Evolutionary conservation across 2,329 filamentous ascomycete species (phyloP).

Genomic region (Metarhizium humberi): DNA sequence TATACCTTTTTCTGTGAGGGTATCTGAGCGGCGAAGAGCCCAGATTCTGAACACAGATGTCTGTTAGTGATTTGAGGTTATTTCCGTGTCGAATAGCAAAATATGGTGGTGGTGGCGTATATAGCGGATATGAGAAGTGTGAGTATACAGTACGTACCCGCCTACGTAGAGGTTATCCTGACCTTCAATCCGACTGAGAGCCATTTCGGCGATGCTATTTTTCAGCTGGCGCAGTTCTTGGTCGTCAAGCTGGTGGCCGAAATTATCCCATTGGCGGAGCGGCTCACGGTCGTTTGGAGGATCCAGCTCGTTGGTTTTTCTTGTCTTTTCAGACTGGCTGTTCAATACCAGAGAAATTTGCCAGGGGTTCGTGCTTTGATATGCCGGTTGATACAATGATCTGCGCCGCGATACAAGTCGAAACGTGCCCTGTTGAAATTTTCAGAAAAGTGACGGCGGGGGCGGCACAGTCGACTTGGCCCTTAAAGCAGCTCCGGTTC

Average conservation of each 20-base stretch:
- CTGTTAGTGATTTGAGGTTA: no score
- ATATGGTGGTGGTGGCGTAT: no score
- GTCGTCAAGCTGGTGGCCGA: constrained; percentile 7
- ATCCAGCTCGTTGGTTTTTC: background rate
- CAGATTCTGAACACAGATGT: constrained; percentile 52
- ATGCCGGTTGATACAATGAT: no score
- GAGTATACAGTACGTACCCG: constrained; percentile 21
- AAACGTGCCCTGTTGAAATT: no score
- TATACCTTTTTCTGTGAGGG: constrained; percentile 64
- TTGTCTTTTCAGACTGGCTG: no score
- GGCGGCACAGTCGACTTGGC: no score
- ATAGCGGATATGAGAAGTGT: background rate
- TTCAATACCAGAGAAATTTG: no score
- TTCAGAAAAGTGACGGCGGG: no score
- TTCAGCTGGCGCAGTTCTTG: constrained; percentile 2
- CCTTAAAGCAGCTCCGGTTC: no score
- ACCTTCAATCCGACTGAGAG: constrained; percentile 31
- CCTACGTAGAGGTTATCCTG: constrained; percentile 30
- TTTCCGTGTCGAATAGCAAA: background rate
- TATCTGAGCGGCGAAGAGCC: constrained; percentile 61
- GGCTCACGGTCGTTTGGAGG: background rate
- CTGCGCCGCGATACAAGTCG: no score
- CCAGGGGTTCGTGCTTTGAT: no score
- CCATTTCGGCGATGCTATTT: constrained; percentile 27
- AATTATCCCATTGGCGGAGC: constrained; percentile 6